Percentiles rank a stretch among this genome's conserved stretches.
Conservation (phyloP, 371 early-diverging fungal genomes). For the Mortierella sp. region DNA sequence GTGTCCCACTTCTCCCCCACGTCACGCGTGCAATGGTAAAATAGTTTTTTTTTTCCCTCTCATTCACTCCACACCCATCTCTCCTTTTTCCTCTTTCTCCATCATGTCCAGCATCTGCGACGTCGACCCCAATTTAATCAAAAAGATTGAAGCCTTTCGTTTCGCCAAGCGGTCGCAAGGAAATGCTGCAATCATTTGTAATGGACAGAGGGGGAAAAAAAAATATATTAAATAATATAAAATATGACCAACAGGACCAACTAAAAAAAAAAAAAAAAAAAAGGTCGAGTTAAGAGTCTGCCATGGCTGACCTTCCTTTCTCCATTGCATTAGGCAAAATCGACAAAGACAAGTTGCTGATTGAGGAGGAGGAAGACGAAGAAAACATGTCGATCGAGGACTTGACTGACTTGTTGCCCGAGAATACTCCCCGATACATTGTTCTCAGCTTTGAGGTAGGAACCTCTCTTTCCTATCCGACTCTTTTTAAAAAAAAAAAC, state of each 20-base stretch:
- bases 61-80: conserved; percentile 3
- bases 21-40: too few species aligned
- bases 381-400: conserved; percentile 67
- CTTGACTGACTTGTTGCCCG: conserved; percentile 71
- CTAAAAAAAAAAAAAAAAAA: too few species aligned
- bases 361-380: conserved; percentile 65
- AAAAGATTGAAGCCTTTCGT: conserved; percentile 68
- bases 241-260: too few species aligned
- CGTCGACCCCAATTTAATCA: conserved; percentile 62
- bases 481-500: background rate
- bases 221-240: too few species aligned
- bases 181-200: conserved; percentile 70
- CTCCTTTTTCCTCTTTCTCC: background rate
- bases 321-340: conserved; percentile 63
- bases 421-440: conserved; percentile 74
- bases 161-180: conserved; percentile 65
- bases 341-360: conserved; percentile 59
- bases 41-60: background rate
- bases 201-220: too few species aligned
- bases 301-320: background rate
- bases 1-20: too few species aligned
- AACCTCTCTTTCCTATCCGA: background rate
- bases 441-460: conserved; percentile 72
- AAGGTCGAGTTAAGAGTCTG: too few species aligned
- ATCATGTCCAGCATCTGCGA: conserved; percentile 62